Evolutionary conservation across 306 rosid species (phyloP).

Genomic region (Notholithocarpus densiflorus): DNA sequence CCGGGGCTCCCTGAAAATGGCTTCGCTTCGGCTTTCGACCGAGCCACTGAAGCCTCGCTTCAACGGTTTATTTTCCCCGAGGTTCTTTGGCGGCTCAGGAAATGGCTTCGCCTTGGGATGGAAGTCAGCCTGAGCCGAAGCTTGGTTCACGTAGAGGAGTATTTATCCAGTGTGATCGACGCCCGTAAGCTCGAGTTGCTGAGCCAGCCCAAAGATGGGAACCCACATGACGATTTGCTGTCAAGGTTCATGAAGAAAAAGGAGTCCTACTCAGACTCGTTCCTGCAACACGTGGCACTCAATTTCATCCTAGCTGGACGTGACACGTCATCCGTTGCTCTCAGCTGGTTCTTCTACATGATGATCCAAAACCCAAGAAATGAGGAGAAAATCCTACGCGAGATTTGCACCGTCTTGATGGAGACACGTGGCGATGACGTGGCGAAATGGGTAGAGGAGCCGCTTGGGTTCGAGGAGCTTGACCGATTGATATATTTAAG

Average conservation of each 20-base stretch:
- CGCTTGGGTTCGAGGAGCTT: slow-evolving; percentile 69
- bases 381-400: slow-evolving; percentile 59
- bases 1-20: slow-evolving; percentile 49
- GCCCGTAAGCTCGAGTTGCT: slow-evolving; percentile 75
- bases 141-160: slow-evolving; percentile 59
- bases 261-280: slow-evolving; percentile 61
- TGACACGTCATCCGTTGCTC: slow-evolving; percentile 76
- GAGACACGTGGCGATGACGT: slow-evolving; percentile 67
- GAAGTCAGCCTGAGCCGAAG: slow-evolving; percentile 86
- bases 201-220: slow-evolving; percentile 60
- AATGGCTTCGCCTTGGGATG: slow-evolving; percentile 87
- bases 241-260: slow-evolving; percentile 89
- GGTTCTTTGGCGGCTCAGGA: slow-evolving; percentile 70
- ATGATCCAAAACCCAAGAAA: slow-evolving; percentile 54
- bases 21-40: slow-evolving; percentile 73
- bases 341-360: slow-evolving; percentile 90
- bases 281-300: slow-evolving; percentile 79
- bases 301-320: slow-evolving; percentile 98
- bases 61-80: slow-evolving; percentile 79
- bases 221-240: slow-evolving; percentile 67
- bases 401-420: slow-evolving; percentile 50
- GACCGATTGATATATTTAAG: slow-evolving; percentile 71
- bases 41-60: slow-evolving; percentile 83
- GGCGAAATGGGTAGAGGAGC: slow-evolving; percentile 53
- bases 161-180: slow-evolving; percentile 67